These are phyloP conservation scores for Vigna unguiculata DNA, from an alignment of 306 rosid species.

Conservation along the genomic window DNA sequence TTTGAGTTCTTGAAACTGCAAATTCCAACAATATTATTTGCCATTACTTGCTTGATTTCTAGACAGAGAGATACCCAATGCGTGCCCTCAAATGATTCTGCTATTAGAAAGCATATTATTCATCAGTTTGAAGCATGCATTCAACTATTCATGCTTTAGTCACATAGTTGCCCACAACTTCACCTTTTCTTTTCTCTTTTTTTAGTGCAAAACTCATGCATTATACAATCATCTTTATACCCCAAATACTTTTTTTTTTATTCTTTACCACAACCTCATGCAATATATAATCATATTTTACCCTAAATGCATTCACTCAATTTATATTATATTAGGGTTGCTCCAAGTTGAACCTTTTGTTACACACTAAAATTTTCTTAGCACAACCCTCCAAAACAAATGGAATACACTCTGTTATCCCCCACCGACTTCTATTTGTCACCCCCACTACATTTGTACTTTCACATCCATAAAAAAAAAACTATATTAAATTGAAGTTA, in stretches of 20 bases:
- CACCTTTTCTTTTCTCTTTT: background rate
- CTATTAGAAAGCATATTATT: constrained; percentile 28
- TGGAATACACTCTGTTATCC: constrained; percentile 64
- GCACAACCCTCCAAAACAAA: constrained; percentile 45
- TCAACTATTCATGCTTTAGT: constrained; percentile 37
- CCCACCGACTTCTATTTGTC: constrained; percentile 42
- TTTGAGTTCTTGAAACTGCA: constrained; percentile 24
- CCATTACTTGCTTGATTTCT: background rate
- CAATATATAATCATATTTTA: constrained; percentile 18
- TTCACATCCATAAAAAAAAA: background rate
- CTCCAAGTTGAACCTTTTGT: constrained; percentile 11
- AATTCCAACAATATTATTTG: constrained; percentile 24
- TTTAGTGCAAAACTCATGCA: constrained; percentile 32
- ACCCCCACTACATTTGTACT: constrained; percentile 30
- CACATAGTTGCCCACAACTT: constrained; percentile 22
- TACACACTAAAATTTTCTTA: constrained; percentile 11
- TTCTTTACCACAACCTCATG: constrained; percentile 30
- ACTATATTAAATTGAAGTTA: background rate
- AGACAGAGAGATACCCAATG: constrained; percentile 12
- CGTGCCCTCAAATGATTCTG: constrained; percentile 24
- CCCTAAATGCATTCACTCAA: constrained; percentile 22
- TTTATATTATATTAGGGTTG: background rate
- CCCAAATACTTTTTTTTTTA: background rate
- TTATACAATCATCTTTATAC: background rate
- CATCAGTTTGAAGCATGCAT: constrained; percentile 31